Conservation (phyloP, 2,329 filamentous ascomycete species). For the Blastomyces gilchristii region DNA sequence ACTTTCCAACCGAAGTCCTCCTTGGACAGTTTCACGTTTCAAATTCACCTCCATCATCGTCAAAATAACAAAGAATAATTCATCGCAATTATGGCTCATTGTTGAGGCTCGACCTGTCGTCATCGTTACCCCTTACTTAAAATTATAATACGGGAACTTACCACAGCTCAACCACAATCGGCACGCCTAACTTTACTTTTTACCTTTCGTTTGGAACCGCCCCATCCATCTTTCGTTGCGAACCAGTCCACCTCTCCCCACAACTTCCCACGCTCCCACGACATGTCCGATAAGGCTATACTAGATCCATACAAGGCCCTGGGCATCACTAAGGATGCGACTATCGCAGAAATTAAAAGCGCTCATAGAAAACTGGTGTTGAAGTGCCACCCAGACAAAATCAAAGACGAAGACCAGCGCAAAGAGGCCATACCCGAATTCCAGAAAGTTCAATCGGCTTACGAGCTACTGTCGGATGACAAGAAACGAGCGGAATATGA, state of each 20-base stretch:
- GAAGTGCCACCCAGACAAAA: slow-evolving; percentile 85
- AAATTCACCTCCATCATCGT: neutral
- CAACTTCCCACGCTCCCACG: slow-evolving; percentile 27
- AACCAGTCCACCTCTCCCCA: neutral
- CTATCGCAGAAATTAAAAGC: slow-evolving; percentile 60
- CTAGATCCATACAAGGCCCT: slow-evolving; percentile 68
- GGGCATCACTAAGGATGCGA: slow-evolving; percentile 62
- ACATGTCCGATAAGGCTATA: neutral
- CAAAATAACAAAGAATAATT: neutral
- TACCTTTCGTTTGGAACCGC: neutral
- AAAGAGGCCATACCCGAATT: slow-evolving; percentile 76
- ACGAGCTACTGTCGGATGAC: slow-evolving; percentile 78
- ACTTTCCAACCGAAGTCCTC: neutral
- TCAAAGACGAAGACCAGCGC: slow-evolving; percentile 67
- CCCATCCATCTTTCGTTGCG: neutral
- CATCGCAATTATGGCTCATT: slow-evolving; percentile 4
- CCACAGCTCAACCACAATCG: neutral
- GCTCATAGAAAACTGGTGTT: slow-evolving; percentile 79
- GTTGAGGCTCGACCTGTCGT: neutral
- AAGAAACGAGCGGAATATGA: slow-evolving; percentile 65
- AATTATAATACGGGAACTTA: neutral
- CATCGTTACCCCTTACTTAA: neutral
- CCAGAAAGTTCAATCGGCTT: slow-evolving; percentile 83
- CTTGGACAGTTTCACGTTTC: slow-evolving; percentile 1
- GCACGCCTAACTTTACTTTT: neutral